phyloP scores from a whole-genome alignment of 768 basidiomycete genomes.

The Tulasnella sp. region DNA sequence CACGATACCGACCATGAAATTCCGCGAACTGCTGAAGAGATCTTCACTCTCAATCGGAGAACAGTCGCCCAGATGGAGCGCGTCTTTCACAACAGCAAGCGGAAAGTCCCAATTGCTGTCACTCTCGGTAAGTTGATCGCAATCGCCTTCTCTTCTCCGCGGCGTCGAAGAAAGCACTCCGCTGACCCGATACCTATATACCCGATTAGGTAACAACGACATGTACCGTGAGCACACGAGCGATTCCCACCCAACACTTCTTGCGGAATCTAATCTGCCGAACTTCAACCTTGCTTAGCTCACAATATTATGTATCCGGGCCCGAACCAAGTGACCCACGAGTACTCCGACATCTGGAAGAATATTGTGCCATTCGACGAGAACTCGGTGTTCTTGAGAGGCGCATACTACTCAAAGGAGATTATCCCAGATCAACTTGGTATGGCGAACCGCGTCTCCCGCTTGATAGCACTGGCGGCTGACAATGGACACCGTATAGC shows the following conservation, averaged over 20 bases:
- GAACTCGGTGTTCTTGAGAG: slow-evolving; percentile 77
- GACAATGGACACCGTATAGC: slow-evolving; percentile 40
- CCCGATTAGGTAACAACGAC: slow-evolving; percentile 75
- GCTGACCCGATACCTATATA: slow-evolving; percentile 4
- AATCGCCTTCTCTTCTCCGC: background rate
- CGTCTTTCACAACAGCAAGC: slow-evolving; percentile 53
- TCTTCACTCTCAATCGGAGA: slow-evolving; percentile 65
- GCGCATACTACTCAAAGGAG: slow-evolving; percentile 80
- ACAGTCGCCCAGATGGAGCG: slow-evolving; percentile 67
- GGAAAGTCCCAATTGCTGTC: slow-evolving; percentile 74
- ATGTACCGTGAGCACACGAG: slow-evolving; percentile 61
- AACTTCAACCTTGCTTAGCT: slow-evolving; percentile 20
- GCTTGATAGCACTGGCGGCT: background rate
- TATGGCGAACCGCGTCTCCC: background rate
- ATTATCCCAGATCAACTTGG: slow-evolving; percentile 65
- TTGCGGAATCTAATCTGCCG: slow-evolving; percentile 18
- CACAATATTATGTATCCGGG: slow-evolving; percentile 30
- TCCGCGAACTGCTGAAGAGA: slow-evolving; percentile 79
- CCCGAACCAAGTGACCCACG: slow-evolving; percentile 32
- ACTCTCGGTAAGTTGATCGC: slow-evolving; percentile 55
- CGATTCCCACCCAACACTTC: slow-evolving; percentile 33
- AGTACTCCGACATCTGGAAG: slow-evolving; percentile 63
- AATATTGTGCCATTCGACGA: slow-evolving; percentile 74
- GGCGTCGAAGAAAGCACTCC: background rate
- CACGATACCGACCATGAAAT: slow-evolving; percentile 70